Evolutionary conservation across 1,284 basidiomycete species (phyloP).

Genomic region (Moniliophthora roreri): DNA sequence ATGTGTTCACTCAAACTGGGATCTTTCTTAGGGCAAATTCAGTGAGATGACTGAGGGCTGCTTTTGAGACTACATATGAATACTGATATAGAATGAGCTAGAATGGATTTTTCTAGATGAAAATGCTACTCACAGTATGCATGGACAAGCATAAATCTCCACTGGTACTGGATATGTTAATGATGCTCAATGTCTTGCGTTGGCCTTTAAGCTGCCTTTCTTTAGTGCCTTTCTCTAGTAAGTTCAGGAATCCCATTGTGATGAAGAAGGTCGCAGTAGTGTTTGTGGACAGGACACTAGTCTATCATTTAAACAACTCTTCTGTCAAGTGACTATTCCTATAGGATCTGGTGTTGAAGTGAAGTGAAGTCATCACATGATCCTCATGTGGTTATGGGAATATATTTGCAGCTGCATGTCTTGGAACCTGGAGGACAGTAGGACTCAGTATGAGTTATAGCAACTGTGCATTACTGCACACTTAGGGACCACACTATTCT

Average conservation of each 20-base stretch:
- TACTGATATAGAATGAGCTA: neutral
- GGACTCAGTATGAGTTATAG: no score
- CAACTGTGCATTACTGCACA: no score
- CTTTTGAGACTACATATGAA: neutral
- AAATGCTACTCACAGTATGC: no score
- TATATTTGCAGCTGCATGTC: no score
- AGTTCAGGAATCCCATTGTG: constrained; percentile 1
- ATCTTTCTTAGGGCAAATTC: neutral
- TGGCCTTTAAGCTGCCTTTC: neutral
- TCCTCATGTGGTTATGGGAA: no score
- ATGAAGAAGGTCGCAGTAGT: neutral
- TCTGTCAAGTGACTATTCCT: neutral
- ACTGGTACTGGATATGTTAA: neutral
- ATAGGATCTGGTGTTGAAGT: neutral
- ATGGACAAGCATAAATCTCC: neutral
- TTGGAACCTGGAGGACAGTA: no score
- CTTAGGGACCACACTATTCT: no score
- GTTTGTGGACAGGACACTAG: neutral
- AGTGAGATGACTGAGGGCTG: neutral
- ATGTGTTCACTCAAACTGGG: neutral
- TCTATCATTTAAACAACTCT: neutral
- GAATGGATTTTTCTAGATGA: no score
- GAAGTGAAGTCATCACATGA: no score
- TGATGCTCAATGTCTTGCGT: neutral
- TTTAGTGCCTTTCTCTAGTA: neutral